These are phyloP conservation scores for Thielaviopsis punctulata DNA, from an alignment of 2,329 filamentous ascomycete genomes.

Conservation along the genomic window DNA sequence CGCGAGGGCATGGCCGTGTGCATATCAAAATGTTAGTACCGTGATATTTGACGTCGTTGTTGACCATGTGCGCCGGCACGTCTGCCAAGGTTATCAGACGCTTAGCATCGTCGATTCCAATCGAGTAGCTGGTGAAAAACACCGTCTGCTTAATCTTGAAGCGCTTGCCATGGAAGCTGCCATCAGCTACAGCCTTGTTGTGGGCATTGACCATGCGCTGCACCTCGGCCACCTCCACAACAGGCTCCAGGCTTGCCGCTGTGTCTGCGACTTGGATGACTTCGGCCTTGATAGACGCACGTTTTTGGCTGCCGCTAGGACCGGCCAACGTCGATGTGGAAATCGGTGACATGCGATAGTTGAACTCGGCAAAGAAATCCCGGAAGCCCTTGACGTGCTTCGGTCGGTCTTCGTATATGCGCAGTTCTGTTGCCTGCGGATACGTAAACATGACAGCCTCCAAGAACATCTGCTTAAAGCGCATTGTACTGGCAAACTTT, in stretches of 20 bases:
- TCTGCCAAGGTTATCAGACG: constrained; percentile 53
- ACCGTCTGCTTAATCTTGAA: constrained; percentile 72
- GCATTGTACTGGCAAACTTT: constrained; percentile 66
- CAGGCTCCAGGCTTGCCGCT: constrained; percentile 55
- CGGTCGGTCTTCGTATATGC: constrained; percentile 50
- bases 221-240: constrained; percentile 64
- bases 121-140: constrained; percentile 84
- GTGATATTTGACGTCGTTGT: constrained; percentile 60
- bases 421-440: constrained; percentile 62
- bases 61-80: constrained; percentile 42
- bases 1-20: constrained; percentile 53
- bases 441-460: constrained; percentile 74
- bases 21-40: constrained; percentile 87
- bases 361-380: constrained; percentile 67
- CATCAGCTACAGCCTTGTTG: constrained; percentile 41
- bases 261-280: constrained; percentile 75
- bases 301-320: constrained; percentile 19
- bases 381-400: constrained; percentile 66
- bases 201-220: constrained; percentile 82
- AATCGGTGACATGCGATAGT: constrained; percentile 26
- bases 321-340: constrained; percentile 32
- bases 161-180: constrained; percentile 18
- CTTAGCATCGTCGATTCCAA: constrained; percentile 53
- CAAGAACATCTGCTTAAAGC: constrained; percentile 81
- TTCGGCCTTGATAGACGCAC: constrained; percentile 43